Conservation (phyloP, 169 alveolate species). For the Plasmodium berghei region DNA sequence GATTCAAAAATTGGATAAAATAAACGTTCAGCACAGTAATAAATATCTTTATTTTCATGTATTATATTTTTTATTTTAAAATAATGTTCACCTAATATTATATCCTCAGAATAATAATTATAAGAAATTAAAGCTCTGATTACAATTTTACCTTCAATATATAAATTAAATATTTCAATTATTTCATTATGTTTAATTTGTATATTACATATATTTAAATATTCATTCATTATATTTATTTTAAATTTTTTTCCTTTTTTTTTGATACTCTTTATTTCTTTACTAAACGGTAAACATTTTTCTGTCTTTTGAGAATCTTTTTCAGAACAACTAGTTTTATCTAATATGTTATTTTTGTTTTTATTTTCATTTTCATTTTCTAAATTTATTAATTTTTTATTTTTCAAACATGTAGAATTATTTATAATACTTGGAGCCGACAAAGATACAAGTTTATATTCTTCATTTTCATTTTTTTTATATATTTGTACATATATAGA, state of each 20-base stretch:
- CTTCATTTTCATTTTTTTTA: conserved; percentile 11
- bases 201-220: conserved; percentile 23
- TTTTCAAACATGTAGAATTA: too few relatives aligned
- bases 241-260: background rate
- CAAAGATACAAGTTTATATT: conserved; percentile 16
- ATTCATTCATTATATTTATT: background rate
- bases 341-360: too few relatives aligned
- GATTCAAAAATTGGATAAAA: conserved; percentile 24
- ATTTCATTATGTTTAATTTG: conserved; percentile 57
- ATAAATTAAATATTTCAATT: conserved; percentile 13
- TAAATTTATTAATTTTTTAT: background rate
- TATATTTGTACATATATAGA: conserved; percentile 58
- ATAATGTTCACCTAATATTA: conserved; percentile 50
- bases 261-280: background rate
- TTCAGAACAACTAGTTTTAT: too few relatives aligned
- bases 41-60: conserved; percentile 30
- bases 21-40: conserved; percentile 30
- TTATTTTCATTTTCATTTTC: background rate
- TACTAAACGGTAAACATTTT: background rate
- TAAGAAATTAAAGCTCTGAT: conserved; percentile 41
- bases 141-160: conserved; percentile 57
- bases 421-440: conserved; percentile 17
- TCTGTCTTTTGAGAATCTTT: too few relatives aligned
- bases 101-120: conserved; percentile 30
- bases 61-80: conserved; percentile 54